Evolutionary conservation across 2,329 filamentous ascomycete genomes (phyloP), one percentile per base, ranked within the genome.

Genomic region (Exserohilum rostratum): DNA sequence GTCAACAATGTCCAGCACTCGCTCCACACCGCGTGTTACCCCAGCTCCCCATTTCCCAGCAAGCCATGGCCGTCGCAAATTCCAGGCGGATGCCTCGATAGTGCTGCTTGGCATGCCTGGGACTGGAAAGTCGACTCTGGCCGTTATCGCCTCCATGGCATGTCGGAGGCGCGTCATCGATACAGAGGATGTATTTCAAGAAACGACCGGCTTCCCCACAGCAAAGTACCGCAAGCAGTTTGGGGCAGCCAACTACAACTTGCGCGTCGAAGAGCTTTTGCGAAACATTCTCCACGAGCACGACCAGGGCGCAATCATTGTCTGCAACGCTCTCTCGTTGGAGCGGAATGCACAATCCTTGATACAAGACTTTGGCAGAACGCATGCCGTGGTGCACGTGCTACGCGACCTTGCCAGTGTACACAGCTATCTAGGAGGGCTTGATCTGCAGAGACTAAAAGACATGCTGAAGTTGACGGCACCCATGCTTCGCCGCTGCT

Each of bases 101-200:
- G 83, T 92, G 6, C 79, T 93, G 15, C 83, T 90, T 18, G 90
- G 90, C 2, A 86, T 91, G 51, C 85, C 88, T 12, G 90, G 89
- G 10, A 85, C 87, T 5, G 90, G 90, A 13, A 92, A 92, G 72
- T 89, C 88, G 1, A 91, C 88, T 1, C 78, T 93, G 10, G 90
- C 87, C 12, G 84, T 93, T 43, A 90, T 93, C 58, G 87, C 89
- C 5, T 89, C 89, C 0, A 86, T 87, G 6, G 87, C 88, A 44
- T 86, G 90, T 71, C 84, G 85, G 48, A 81, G 87, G 35, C 85
- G 85, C 48, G 80, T 92, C 2, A 77, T 92, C 48, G 89, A 92
- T 58, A 82, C 87, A 30, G 89, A 92, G 60, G 81, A 82, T 35
- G 81, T 82, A 42, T 93, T 93, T 62, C 82, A 87, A 37, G 83